phyloP scores from a whole-genome alignment of 129 eudicot species.

The Silybum marianum region DNA sequence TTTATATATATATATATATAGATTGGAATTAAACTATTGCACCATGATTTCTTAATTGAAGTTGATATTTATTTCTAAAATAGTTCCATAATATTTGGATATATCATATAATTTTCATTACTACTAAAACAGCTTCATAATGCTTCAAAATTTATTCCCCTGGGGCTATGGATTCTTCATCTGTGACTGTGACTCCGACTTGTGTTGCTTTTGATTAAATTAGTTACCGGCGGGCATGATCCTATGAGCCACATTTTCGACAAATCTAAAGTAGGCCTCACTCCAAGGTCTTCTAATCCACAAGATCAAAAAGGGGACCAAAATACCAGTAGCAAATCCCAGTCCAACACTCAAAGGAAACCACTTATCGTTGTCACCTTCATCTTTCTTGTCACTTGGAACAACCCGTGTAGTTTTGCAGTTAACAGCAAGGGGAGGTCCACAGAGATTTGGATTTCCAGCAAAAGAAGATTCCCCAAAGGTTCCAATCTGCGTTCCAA shows the following conservation, averaged over 20 bases:
- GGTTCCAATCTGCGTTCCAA: conserved; percentile 41
- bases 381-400: neutral
- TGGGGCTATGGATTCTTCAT: neutral
- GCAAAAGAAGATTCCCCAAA: conserved; percentile 32
- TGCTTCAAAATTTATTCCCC: neutral
- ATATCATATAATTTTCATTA: too few species aligned
- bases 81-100: too few species aligned
- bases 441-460: conserved; percentile 51
- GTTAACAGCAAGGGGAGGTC: conserved; percentile 41
- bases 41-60: too few species aligned
- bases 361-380: conserved; percentile 34
- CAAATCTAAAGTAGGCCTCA: conserved; percentile 39
- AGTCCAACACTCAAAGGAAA: conserved; percentile 42
- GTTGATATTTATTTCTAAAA: too few species aligned
- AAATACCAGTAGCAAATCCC: conserved; percentile 49
- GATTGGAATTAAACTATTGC: too few species aligned
- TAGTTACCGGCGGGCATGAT: neutral
- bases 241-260: conserved; percentile 32
- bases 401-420: conserved; percentile 19
- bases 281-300: conserved; percentile 46
- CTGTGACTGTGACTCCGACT: neutral
- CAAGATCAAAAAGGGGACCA: conserved; percentile 35
- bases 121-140: too few species aligned
- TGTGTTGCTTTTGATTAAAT: neutral
- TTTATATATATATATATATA: too few species aligned